Evolutionary conservation across 75 land plant species (phyloP).

Genomic region (Sequoiadendron giganteum): DNA sequence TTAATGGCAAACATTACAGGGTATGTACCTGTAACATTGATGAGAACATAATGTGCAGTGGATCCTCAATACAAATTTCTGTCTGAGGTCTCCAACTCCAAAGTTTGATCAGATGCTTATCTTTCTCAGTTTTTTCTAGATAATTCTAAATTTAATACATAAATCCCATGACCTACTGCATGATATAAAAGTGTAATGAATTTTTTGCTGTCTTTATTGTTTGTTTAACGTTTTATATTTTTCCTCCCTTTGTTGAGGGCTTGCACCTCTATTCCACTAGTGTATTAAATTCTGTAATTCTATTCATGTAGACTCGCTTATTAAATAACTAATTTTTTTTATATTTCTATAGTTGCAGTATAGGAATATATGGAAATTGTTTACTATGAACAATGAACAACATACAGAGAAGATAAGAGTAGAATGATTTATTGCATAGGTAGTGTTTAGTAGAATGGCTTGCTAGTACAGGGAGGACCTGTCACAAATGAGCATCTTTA

Average conservation of each 20-base stretch:
- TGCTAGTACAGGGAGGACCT: too few species aligned
- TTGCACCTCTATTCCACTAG: background rate
- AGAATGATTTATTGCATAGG: too few species aligned
- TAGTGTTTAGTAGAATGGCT: too few species aligned
- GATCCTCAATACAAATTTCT: background rate
- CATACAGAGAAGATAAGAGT: too few species aligned
- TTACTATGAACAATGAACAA: too few species aligned
- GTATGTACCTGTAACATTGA: conserved; percentile 36
- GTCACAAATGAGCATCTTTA: too few species aligned
- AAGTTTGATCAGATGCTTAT: background rate
- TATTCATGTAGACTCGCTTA: too few species aligned
- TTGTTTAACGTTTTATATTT: background rate
- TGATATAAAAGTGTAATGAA: background rate
- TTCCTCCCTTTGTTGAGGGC: background rate
- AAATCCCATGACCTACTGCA: background rate
- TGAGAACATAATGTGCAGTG: background rate
- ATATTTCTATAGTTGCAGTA: too few species aligned
- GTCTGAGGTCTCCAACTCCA: background rate
- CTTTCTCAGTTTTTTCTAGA: background rate
- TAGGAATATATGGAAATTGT: too few species aligned
- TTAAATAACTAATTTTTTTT: too few species aligned
- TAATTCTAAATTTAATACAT: background rate
- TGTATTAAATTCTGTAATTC: background rate
- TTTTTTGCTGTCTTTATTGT: background rate
- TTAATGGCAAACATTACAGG: conserved; percentile 84